Base-by-base conservation (phyloP, 306 rosid genomes). In the Cicer judaicum region DNA sequence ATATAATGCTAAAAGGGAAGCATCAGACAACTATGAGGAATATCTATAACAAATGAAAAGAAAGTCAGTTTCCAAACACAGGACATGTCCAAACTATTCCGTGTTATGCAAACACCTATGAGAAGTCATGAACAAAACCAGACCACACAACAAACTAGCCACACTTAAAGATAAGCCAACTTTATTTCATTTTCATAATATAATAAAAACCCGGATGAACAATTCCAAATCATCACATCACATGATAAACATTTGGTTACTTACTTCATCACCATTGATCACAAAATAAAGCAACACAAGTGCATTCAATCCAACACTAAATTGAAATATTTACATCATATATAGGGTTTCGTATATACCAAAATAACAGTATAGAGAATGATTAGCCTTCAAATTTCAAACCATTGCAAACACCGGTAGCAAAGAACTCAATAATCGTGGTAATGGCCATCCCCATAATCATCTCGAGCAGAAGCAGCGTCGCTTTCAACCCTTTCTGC, bases 401-500 rank as follows among this genome's bases (percentile, higher is more conserved):
- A 54, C 84, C 78, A 60, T 67, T 38, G 10, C n/a, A 44, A 73
- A 62, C 52, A 76, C 36, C 14, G 36, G 40, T 29, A 1, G 38
- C 47, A 3, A 38, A 12, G 41, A 60, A 36, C 40, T 74, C 81
- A 84, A 65, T 76, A 84, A 36, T 84, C 86, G 0, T 80, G 71
- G 19, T 85, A 88, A 78, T 13, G 65, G 0, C 2, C 43, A 0
- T 88, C 86, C 43, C 88, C 66, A 65, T 82, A 87, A 80, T 84
- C 91, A 42, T 88, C 91, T 5, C 92, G 85, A 0, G 76, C 83
- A 81, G 84, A 66, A 76, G 83, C 71, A 24, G 21, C 81, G 75
- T 19, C 81, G 29, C 83, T 69, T 1, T 87, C 96, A 3, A 80
- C 89, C 85, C 87, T 87, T 3, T 90, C 92, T 0, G 90, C 76